phyloP scores from a whole-genome alignment of 306 rosid species.

The Lagenaria siceraria region DNA sequence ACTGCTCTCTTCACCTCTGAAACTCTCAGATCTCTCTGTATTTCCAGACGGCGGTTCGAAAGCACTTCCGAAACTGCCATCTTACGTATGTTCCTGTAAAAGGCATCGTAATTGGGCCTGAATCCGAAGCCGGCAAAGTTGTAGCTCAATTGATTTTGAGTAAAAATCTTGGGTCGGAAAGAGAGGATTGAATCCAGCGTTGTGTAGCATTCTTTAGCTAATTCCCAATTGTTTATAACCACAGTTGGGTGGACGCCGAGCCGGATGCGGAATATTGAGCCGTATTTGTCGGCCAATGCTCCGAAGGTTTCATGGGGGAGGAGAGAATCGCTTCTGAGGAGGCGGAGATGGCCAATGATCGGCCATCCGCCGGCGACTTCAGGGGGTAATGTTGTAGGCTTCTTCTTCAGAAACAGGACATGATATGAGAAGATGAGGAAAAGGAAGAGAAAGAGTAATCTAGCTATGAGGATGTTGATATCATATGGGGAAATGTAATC shows the following conservation, averaged over 20 bases:
- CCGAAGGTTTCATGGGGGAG: constrained; percentile 30
- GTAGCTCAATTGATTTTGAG: constrained; percentile 13
- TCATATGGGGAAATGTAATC: neutral
- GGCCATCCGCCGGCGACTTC: constrained; percentile 57
- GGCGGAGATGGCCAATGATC: constrained; percentile 43
- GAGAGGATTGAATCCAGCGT: constrained; percentile 17
- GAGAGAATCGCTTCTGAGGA: constrained; percentile 7
- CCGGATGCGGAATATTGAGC: constrained; percentile 19
- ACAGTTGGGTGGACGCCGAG: constrained; percentile 18
- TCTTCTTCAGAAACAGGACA: neutral
- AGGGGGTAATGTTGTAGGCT: constrained; percentile 4
- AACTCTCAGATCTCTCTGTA: constrained; percentile 13
- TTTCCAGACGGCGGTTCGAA: constrained; percentile 27
- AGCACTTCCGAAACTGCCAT: constrained; percentile 20
- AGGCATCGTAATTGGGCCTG: constrained; percentile 13
- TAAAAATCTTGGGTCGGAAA: constrained; percentile 15
- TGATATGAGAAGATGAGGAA: neutral
- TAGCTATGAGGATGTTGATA: neutral
- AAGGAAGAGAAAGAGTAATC: neutral
- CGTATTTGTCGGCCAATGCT: constrained; percentile 28
- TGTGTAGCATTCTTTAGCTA: constrained; percentile 36
- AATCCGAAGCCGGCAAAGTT: constrained; percentile 30
- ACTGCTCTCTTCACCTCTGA: constrained; percentile 15
- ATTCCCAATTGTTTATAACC: constrained; percentile 22
- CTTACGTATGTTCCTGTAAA: constrained; percentile 30